These are phyloP conservation scores for Colletotrichum tofieldiae DNA, from an alignment of 2,329 filamentous ascomycete genomes.

Conservation along the genomic window DNA sequence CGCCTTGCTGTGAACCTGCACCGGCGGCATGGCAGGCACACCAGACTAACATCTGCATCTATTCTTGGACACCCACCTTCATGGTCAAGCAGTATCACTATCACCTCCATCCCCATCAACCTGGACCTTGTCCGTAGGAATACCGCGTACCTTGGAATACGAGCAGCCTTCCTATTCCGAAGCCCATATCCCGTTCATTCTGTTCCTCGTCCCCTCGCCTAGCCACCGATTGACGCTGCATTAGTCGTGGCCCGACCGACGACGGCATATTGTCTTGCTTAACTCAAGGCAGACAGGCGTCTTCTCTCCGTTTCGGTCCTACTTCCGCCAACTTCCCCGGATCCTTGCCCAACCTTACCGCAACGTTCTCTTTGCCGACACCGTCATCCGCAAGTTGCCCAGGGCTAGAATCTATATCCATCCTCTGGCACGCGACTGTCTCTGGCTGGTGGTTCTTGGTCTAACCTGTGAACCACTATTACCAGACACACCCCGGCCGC, in stretches of 20 bases:
- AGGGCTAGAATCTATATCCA: slow-evolving; percentile 1
- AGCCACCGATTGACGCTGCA: slow-evolving; percentile 11
- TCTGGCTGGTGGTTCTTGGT: slow-evolving; percentile 7
- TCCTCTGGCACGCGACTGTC: background rate
- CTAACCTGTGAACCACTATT: background rate
- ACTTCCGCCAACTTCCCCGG: background rate
- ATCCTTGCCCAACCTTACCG: slow-evolving; percentile 11
- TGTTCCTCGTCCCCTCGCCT: background rate
- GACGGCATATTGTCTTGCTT: slow-evolving; percentile 13
- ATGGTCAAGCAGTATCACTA: background rate
- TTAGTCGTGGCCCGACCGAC: slow-evolving; percentile 1
- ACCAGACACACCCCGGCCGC: background rate
- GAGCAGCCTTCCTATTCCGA: slow-evolving; percentile 25
- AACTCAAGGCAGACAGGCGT: background rate
- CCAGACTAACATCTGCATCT: background rate
- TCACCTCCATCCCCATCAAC: background rate
- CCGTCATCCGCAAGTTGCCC: background rate
- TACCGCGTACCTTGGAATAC: background rate
- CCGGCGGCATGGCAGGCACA: slow-evolving; percentile 4
- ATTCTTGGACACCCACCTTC: slow-evolving; percentile 8
- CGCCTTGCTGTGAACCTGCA: background rate
- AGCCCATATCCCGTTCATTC: slow-evolving; percentile 10
- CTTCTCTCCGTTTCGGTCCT: slow-evolving; percentile 9
- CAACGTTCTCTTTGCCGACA: slow-evolving; percentile 14
- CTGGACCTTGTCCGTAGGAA: background rate